Conservation (phyloP, 2,329 filamentous ascomycete genomes). For the Venturia pyrina region DNA sequence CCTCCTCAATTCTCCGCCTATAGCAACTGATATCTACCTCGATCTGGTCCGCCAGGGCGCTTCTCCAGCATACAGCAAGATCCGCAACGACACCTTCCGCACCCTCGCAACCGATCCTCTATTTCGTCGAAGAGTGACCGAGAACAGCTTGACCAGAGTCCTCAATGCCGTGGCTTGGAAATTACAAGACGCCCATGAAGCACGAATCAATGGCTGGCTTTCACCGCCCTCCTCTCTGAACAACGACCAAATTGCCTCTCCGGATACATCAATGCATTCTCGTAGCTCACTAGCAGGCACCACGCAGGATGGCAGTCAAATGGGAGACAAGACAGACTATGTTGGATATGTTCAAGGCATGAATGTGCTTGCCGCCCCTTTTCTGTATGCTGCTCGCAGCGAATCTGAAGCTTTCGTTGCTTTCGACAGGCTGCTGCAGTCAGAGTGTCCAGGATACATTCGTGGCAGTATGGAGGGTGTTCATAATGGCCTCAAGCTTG, state of each 20-base stretch:
- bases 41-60: conserved; percentile 83
- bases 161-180: conserved; percentile 94
- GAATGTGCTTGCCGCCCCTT: conserved; percentile 94
- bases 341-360: conserved; percentile 96
- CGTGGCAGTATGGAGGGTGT: conserved; percentile 95
- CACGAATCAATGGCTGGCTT: conserved; percentile 41
- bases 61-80: conserved; percentile 92
- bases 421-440: conserved; percentile 78
- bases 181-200: conserved; percentile 68
- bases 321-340: conserved; percentile 43
- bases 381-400: conserved; percentile 86
- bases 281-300: conserved; percentile 30
- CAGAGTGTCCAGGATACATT: conserved; percentile 87
- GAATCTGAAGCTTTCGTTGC: conserved; percentile 91
- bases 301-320: conserved; percentile 52
- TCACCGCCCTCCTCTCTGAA: conserved; percentile 39
- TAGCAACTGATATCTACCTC: conserved; percentile 82
- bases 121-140: conserved; percentile 88
- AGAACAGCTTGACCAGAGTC: conserved; percentile 86
- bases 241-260: conserved; percentile 37
- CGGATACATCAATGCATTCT: conserved; percentile 12
- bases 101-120: conserved; percentile 95
- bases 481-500: conserved; percentile 79
- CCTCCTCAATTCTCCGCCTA: conserved; percentile 74
- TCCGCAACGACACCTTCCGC: conserved; percentile 95